Percentiles rank a stretch among this genome's conserved stretches.
Evolutionary conservation across 768 basidiomycete genomes (phyloP).

Genomic region (Leccinellum luteum): DNA sequence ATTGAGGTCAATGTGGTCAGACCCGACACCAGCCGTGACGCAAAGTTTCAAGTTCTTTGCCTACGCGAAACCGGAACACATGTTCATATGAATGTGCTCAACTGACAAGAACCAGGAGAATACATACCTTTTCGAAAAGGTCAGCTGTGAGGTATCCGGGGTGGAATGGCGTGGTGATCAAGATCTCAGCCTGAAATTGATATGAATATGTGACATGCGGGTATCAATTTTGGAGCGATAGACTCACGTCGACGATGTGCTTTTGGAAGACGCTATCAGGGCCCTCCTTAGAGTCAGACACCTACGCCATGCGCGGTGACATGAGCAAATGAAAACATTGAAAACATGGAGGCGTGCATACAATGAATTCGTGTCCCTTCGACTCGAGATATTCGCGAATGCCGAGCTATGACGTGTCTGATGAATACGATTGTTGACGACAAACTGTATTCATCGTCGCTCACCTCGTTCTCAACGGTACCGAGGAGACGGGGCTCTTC

Average conservation of each 20-base stretch:
- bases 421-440: neutral
- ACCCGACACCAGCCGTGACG: conserved; percentile 89
- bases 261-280: conserved; percentile 79
- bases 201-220: conserved; percentile 11
- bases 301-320: conserved; percentile 36
- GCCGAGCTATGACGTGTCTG: conserved; percentile 53
- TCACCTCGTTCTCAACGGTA: conserved; percentile 75
- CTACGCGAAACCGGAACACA: conserved; percentile 32
- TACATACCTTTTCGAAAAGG: conserved; percentile 59
- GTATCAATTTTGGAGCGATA: neutral
- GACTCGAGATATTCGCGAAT: conserved; percentile 65
- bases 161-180: conserved; percentile 86
- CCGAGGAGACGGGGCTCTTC: conserved; percentile 76
- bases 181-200: conserved; percentile 59
- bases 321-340: neutral
- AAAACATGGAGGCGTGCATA: conserved; percentile 27
- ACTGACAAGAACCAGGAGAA: neutral
- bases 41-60: conserved; percentile 89
- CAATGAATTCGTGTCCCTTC: conserved; percentile 74
- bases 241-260: conserved; percentile 71
- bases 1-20: conserved; percentile 88
- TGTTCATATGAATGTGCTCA: conserved; percentile 1
- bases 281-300: conserved; percentile 82
- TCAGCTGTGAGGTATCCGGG: conserved; percentile 80
- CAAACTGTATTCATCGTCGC: conserved; percentile 1